Conservation (phyloP, 257 asterid species). For the Salvia miltiorrhiza region DNA sequence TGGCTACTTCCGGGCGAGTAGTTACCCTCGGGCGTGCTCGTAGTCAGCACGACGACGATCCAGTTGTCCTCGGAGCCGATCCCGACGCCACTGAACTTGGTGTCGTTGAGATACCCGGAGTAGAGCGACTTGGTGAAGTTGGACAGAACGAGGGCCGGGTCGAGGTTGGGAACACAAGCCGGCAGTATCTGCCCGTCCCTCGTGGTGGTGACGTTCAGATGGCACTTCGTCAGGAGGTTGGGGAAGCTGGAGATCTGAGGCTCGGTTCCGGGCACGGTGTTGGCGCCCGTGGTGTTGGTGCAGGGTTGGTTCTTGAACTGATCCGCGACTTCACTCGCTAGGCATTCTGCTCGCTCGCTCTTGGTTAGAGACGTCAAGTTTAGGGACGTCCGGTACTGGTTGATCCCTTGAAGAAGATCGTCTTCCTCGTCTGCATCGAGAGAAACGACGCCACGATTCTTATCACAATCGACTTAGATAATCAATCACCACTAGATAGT, state of each 20-base stretch:
- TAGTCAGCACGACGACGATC: slow-evolving; percentile 77
- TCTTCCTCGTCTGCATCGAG: slow-evolving; percentile 69
- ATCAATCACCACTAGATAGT: background rate
- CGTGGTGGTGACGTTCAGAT: slow-evolving; percentile 68
- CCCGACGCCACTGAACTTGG: slow-evolving; percentile 67
- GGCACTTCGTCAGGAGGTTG: slow-evolving; percentile 51
- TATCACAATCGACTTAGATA: background rate
- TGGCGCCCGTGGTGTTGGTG: slow-evolving; percentile 75
- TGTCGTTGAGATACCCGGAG: slow-evolving; percentile 50
- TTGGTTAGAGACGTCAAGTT: slow-evolving; percentile 59
- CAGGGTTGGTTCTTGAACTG: slow-evolving; percentile 71
- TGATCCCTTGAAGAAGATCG: slow-evolving; percentile 59
- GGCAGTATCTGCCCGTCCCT: slow-evolving; percentile 84
- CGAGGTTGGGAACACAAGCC: slow-evolving; percentile 77
- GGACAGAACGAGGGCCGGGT: slow-evolving; percentile 48
- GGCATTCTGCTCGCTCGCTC: slow-evolving; percentile 80
- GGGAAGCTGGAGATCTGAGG: slow-evolving; percentile 64
- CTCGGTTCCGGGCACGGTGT: slow-evolving; percentile 79
- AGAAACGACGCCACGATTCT: background rate
- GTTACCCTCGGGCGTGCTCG: slow-evolving; percentile 64
- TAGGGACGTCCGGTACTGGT: slow-evolving; percentile 64
- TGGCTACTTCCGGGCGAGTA: slow-evolving; percentile 37
- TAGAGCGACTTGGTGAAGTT: slow-evolving; percentile 70
- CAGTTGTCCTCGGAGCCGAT: slow-evolving; percentile 63
- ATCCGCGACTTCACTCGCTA: slow-evolving; percentile 68